These are phyloP conservation scores for Pichia sp. DNA, from an alignment of 1,139 yeast species.

Conservation along the genomic window DNA sequence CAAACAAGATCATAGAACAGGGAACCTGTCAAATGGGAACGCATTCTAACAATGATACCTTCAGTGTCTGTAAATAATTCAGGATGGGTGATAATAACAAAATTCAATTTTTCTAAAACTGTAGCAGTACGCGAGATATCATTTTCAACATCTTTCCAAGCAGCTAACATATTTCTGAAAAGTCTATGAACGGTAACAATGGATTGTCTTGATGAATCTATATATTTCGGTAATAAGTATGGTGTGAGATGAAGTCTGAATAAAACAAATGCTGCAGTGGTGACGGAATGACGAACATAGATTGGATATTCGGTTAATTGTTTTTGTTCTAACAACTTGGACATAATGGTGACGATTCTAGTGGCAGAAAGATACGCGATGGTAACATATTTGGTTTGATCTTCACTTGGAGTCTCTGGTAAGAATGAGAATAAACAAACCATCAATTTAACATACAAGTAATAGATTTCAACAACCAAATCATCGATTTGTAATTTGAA, in stretches of 20 bases:
- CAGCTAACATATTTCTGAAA: slow-evolving; percentile 81
- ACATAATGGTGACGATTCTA: slow-evolving; percentile 72
- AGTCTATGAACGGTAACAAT: slow-evolving; percentile 90
- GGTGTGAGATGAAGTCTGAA: slow-evolving; percentile 85
- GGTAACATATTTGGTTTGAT: slow-evolving; percentile 81
- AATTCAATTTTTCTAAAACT: slow-evolving; percentile 86
- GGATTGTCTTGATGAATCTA: slow-evolving; percentile 89
- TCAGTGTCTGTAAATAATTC: slow-evolving; percentile 67
- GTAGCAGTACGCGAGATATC: slow-evolving; percentile 92
- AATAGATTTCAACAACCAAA: slow-evolving; percentile 75
- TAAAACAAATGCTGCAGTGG: slow-evolving; percentile 75
- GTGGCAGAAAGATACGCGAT: slow-evolving; percentile 83
- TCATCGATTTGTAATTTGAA: slow-evolving; percentile 64
- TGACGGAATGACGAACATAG: slow-evolving; percentile 79
- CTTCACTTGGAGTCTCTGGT: slow-evolving; percentile 89
- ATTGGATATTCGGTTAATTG: slow-evolving; percentile 84
- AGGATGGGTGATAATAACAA: slow-evolving; percentile 85
- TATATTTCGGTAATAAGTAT: slow-evolving; percentile 68
- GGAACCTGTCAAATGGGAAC: slow-evolving; percentile 91
- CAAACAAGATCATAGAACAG: slow-evolving; percentile 89
- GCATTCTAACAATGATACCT: slow-evolving; percentile 82
- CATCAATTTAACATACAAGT: slow-evolving; percentile 74
- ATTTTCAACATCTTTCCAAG: slow-evolving; percentile 90
- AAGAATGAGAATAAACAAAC: slow-evolving; percentile 88
- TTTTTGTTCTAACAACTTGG: slow-evolving; percentile 63